phyloP scores from a whole-genome alignment of 164 flowering plant species.

The grape (Vitis vinifera) region DNA sequence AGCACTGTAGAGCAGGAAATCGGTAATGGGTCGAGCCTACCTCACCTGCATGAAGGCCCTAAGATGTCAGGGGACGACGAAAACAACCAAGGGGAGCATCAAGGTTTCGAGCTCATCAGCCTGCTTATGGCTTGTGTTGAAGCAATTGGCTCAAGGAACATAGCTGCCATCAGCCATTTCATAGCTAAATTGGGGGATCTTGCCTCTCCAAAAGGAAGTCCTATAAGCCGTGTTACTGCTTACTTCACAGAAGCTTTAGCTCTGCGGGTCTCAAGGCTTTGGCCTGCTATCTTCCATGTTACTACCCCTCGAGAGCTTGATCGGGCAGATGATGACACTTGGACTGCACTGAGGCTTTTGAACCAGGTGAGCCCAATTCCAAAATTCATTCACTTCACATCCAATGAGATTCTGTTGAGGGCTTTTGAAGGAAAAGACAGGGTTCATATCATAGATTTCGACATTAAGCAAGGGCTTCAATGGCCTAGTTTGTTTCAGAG shows the following conservation, averaged over 20 bases:
- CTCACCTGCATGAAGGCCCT: slow-evolving; percentile 32
- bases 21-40: slow-evolving; percentile 60
- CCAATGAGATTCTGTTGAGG: slow-evolving; percentile 83
- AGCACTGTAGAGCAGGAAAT: slow-evolving; percentile 38
- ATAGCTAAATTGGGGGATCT: slow-evolving; percentile 72
- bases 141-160: slow-evolving; percentile 62
- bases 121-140: slow-evolving; percentile 70
- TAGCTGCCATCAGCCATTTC: slow-evolving; percentile 50
- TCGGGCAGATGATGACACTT: slow-evolving; percentile 55
- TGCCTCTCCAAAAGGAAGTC: slow-evolving; percentile 76
- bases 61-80: slow-evolving; percentile 13
- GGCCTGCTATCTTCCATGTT: slow-evolving; percentile 86
- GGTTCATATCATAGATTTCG: slow-evolving; percentile 92
- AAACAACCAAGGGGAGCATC: slow-evolving; percentile 33
- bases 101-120: slow-evolving; percentile 77
- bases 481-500: slow-evolving; percentile 95
- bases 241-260: slow-evolving; percentile 90
- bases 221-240: slow-evolving; percentile 65
- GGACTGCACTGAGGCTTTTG: slow-evolving; percentile 63
- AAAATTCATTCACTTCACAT: slow-evolving; percentile 82
- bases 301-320: slow-evolving; percentile 63
- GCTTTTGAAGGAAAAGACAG: slow-evolving; percentile 88
- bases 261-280: slow-evolving; percentile 59
- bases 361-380: slow-evolving; percentile 87
- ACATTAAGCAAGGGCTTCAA: slow-evolving; percentile 94